Conservation (phyloP, 352 stramenopile genomes). For the Pythium oligandrum region DNA sequence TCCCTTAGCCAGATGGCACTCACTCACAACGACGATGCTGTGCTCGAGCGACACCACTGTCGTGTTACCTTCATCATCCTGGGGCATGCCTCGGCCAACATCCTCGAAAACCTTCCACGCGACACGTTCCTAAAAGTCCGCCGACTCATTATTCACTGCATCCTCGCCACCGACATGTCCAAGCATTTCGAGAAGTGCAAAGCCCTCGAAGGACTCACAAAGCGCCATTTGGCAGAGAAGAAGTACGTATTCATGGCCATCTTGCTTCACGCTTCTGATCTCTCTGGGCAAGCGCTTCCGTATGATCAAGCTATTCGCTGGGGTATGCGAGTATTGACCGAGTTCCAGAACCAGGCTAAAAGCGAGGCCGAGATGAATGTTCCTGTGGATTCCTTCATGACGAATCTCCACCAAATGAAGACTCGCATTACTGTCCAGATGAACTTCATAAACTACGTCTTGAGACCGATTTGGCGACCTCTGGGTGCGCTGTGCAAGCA, state of each 20-base stretch:
- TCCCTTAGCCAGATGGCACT: constrained; percentile 63
- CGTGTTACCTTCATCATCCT: constrained; percentile 69
- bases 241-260: constrained; percentile 50
- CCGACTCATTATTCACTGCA: constrained; percentile 53
- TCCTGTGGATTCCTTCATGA: constrained; percentile 69
- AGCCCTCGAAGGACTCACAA: constrained; percentile 42
- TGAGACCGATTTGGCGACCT: constrained; percentile 63
- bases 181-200: constrained; percentile 76
- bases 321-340: constrained; percentile 53
- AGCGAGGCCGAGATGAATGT: constrained; percentile 60
- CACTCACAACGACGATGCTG: constrained; percentile 77
- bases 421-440: constrained; percentile 62
- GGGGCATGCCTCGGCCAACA: constrained; percentile 47
- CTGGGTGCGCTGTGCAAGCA: constrained; percentile 39
- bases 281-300: constrained; percentile 62
- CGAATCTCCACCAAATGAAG: constrained; percentile 52
- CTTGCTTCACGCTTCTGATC: constrained; percentile 62
- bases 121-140: constrained; percentile 48
- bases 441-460: constrained; percentile 75
- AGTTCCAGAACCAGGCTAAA: constrained; percentile 71
- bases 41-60: constrained; percentile 81
- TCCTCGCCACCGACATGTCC: constrained; percentile 72
- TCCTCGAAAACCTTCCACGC: constrained; percentile 44
- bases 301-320: constrained; percentile 53
- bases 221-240: constrained; percentile 28